These are phyloP conservation scores for Sisymbrium altissimum DNA, from an alignment of 345 rosid species.

Conservation along the genomic window DNA sequence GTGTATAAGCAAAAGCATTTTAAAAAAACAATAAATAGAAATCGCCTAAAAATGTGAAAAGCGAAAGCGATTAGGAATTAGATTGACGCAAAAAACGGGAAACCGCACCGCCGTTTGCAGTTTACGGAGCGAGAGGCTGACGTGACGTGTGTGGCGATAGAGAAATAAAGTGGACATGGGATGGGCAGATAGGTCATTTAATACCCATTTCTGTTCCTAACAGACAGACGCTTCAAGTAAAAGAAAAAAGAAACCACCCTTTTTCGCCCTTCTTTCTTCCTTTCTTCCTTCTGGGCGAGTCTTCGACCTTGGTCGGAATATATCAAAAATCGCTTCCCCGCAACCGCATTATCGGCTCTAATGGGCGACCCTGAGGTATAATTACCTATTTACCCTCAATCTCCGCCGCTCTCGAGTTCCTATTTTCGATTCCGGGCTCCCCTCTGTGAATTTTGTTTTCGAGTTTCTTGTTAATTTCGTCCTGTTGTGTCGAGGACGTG, in stretches of 20 bases:
- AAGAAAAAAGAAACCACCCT: constrained; percentile 26
- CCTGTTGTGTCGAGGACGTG: not conserved
- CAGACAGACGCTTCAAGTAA: constrained; percentile 58
- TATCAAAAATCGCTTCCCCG: constrained; percentile 26
- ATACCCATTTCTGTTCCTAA: constrained; percentile 57
- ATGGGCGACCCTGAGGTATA: constrained; percentile 66
- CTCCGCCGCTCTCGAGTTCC: constrained; percentile 13
- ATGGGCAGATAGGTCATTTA: constrained; percentile 34
- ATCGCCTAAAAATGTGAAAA: not conserved
- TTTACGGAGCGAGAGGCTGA: constrained; percentile 1
- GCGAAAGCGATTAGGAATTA: not conserved
- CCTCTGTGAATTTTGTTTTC: not conserved
- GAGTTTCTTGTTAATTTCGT: not conserved
- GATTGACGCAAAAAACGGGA: constrained; percentile 16
- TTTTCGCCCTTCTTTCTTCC: not conserved
- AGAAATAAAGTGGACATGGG: constrained; percentile 17
- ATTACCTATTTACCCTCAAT: constrained; percentile 21
- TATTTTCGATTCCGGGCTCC: not conserved
- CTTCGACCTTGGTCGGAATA: constrained; percentile 42
- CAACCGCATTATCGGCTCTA: constrained; percentile 30
- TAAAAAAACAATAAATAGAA: no score
- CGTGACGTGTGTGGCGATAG: constrained; percentile 29
- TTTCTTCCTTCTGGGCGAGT: constrained; percentile 21
- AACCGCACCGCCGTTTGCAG: constrained; percentile 40
- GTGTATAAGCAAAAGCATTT: not conserved